Conservation (phyloP, 148 eudicot genomes). For the Cornus kousa region DNA sequence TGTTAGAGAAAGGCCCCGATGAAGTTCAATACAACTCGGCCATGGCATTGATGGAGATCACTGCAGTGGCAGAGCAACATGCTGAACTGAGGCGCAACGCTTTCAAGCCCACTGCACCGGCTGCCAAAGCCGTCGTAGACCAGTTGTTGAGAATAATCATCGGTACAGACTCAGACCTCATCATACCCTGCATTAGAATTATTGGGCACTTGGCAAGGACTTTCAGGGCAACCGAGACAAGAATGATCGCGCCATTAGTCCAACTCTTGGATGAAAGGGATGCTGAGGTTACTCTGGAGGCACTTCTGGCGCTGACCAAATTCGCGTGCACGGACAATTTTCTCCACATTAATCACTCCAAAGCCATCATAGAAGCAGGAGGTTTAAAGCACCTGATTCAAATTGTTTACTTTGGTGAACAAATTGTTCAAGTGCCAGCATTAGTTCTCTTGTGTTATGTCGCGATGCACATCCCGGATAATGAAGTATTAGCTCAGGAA, state of each 20-base stretch:
- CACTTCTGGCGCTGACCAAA: slow-evolving; percentile 1
- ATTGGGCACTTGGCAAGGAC: slow-evolving; percentile 20
- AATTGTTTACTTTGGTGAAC: slow-evolving; percentile 16
- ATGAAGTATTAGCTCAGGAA: slow-evolving; percentile 14
- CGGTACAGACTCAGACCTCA: slow-evolving; percentile 8
- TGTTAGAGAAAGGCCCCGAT: slow-evolving; percentile 15
- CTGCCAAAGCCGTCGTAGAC: slow-evolving; percentile 16
- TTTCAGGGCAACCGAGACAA: slow-evolving; percentile 15
- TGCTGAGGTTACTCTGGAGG: slow-evolving; percentile 4
- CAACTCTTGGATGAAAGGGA: slow-evolving; percentile 15
- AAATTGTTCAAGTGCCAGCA: slow-evolving; percentile 1
- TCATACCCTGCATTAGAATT: slow-evolving; percentile 11
- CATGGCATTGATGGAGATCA: slow-evolving; percentile 20
- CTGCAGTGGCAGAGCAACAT: slow-evolving; percentile 12
- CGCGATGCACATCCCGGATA: slow-evolving; percentile 14
- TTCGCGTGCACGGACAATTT: slow-evolving; percentile 17
- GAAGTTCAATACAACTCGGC: slow-evolving; percentile 21
- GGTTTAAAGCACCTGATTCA: slow-evolving; percentile 16
- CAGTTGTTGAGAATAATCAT: slow-evolving; percentile 10
- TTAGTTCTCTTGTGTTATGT: slow-evolving; percentile 14
- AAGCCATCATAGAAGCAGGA: slow-evolving; percentile 14
- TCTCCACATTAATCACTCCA: slow-evolving; percentile 14
- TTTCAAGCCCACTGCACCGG: slow-evolving; percentile 20
- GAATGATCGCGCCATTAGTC: slow-evolving; percentile 17
- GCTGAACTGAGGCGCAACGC: slow-evolving; percentile 13